Evolutionary conservation across 306 rosid genomes (phyloP).

Genomic region (Cucumis cinereus): DNA sequence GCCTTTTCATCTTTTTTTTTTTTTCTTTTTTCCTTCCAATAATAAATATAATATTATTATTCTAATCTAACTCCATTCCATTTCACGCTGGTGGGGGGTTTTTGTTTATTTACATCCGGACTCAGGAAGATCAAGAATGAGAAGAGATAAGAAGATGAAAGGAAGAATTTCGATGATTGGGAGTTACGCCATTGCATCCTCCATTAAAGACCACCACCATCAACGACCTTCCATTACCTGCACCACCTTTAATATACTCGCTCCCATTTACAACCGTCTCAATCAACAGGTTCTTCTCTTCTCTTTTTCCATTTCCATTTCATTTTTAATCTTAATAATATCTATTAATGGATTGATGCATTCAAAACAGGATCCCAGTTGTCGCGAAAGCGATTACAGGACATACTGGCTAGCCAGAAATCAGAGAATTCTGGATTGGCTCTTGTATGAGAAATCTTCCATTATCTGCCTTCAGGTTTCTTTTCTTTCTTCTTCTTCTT

Average conservation of each 20-base stretch:
- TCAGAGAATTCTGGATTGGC: conserved; percentile 69
- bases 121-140: neutral
- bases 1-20: neutral
- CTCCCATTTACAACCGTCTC: conserved; percentile 94
- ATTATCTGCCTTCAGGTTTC: conserved; percentile 90
- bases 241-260: conserved; percentile 91
- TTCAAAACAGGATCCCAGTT: conserved; percentile 45
- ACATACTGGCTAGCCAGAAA: conserved; percentile 76
- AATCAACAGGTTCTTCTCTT: conserved; percentile 33
- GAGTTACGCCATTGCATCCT: conserved; percentile 66
- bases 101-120: no score
- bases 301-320: neutral
- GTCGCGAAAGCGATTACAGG: conserved; percentile 68
- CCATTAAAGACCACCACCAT: conserved; percentile 41
- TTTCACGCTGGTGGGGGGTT: neutral
- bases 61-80: no score
- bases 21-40: no score
- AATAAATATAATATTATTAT: no score
- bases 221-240: conserved; percentile 76
- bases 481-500: no score
- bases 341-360: neutral
- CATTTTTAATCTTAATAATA: no score
- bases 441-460: conserved; percentile 68
- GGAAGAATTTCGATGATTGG: conserved; percentile 69
- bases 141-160: conserved; percentile 49